Percentiles rank a stretch among this genome's conserved stretches.
These are phyloP conservation scores for Coniella lustricola DNA, from an alignment of 2,329 filamentous ascomycete genomes.

Conservation along the genomic window DNA sequence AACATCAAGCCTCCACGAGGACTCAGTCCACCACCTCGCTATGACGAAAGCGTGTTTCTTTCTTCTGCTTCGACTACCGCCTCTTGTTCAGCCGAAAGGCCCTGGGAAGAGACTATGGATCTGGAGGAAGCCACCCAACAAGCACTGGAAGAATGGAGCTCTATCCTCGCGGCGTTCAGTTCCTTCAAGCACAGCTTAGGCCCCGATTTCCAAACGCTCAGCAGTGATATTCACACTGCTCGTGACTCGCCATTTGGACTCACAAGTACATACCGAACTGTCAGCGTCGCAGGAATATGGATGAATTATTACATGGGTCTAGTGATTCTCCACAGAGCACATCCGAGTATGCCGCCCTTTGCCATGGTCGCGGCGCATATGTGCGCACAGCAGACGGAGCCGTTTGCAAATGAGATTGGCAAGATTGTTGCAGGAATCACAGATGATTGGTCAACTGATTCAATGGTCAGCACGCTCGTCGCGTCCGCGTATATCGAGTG, in stretches of 20 bases:
- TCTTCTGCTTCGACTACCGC: constrained; percentile 19
- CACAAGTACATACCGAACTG: constrained; percentile 74
- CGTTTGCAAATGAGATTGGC: constrained; percentile 68
- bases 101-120: constrained; percentile 41
- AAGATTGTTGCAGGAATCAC: constrained; percentile 69
- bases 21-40: constrained; percentile 42
- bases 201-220: constrained; percentile 68
- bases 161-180: constrained; percentile 64
- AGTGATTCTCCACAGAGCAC: constrained; percentile 73
- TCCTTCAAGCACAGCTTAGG: constrained; percentile 60
- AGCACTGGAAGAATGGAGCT: constrained; percentile 73
- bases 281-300: constrained; percentile 83
- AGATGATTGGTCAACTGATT: constrained; percentile 43
- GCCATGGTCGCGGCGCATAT: constrained; percentile 81
- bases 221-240: constrained; percentile 55
- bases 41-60: no score
- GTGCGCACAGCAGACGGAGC: constrained; percentile 63
- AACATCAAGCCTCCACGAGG: constrained; percentile 45
- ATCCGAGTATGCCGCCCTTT: constrained; percentile 85
- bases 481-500: constrained; percentile 78
- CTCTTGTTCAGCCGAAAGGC: constrained; percentile 32
- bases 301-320: constrained; percentile 78
- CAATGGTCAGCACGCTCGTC: constrained; percentile 66
- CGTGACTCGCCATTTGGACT: constrained; percentile 73
- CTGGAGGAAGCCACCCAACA: constrained; percentile 57